Percentiles rank a stretch among this genome's conserved stretches.
Evolutionary conservation across 805 yeast species (phyloP).

Genomic region (Ogataea pignaliae): DNA sequence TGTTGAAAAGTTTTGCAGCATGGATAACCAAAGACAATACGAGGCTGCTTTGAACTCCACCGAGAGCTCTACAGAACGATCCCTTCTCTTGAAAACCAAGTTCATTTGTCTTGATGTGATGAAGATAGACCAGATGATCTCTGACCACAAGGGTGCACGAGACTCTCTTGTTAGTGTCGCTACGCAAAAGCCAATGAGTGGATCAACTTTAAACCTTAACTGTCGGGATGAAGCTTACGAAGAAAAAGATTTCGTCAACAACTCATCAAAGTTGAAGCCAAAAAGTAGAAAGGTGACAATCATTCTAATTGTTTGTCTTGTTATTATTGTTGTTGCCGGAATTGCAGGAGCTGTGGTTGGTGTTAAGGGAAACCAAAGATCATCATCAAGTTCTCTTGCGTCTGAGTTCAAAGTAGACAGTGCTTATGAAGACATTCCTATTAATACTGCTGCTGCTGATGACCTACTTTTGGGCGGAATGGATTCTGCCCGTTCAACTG

Average conservation of each 20-base stretch:
- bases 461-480: no score
- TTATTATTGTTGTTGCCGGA: background rate
- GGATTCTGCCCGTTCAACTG: no score
- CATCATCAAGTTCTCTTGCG: no score
- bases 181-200: background rate
- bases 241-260: background rate
- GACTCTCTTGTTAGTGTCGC: background rate
- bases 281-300: background rate
- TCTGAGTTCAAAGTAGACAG: no score
- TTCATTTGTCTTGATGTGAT: constrained; percentile 2
- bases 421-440: no score
- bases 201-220: background rate
- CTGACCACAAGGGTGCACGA: background rate
- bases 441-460: no score
- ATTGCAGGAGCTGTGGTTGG: background rate
- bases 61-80: background rate
- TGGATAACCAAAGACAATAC: background rate
- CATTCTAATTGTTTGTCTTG: background rate
- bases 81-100: constrained; percentile 1
- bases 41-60: background rate
- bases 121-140: background rate
- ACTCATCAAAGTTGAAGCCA: constrained; percentile 1
- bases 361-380: background rate
- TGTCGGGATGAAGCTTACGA: background rate
- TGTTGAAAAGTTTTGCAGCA: background rate